Conservation (phyloP, 805 yeast species). For the Pichia kluyveri region DNA sequence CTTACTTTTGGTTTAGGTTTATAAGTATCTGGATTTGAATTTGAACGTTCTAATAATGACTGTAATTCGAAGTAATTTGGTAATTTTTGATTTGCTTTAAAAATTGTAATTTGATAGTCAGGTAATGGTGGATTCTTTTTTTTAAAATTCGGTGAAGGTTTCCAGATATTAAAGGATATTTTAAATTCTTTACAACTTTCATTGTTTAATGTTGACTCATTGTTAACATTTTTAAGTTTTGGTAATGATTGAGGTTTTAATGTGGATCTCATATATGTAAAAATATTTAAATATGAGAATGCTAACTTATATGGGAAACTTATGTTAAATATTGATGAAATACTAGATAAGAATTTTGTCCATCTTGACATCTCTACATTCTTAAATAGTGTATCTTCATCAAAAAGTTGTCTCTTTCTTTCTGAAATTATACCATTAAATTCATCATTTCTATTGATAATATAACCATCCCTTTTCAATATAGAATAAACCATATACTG, state of each 20-base stretch:
- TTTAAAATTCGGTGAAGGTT: slow-evolving; percentile 63
- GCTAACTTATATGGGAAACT: slow-evolving; percentile 8
- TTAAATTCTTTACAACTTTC: slow-evolving; percentile 18
- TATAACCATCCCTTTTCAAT: slow-evolving; percentile 70
- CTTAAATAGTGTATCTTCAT: slow-evolving; percentile 1
- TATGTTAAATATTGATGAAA: slow-evolving; percentile 3
- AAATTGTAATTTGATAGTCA: slow-evolving; percentile 62
- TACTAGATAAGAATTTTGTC: slow-evolving; percentile 2
- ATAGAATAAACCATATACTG: slow-evolving; percentile 61
- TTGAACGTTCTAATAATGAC: slow-evolving; percentile 24
- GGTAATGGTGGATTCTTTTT: slow-evolving; percentile 65
- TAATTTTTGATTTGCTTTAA: slow-evolving; percentile 37
- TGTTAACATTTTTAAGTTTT: neutral
- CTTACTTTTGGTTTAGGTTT: slow-evolving; percentile 3
- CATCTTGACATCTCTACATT: slow-evolving; percentile 7
- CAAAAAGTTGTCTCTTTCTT: neutral
- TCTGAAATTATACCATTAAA: slow-evolving; percentile 3
- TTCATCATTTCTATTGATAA: slow-evolving; percentile 33
- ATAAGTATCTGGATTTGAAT: slow-evolving; percentile 9
- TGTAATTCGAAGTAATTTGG: slow-evolving; percentile 40
- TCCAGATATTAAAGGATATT: slow-evolving; percentile 69
- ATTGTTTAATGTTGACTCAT: neutral
- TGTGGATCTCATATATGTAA: slow-evolving; percentile 12
- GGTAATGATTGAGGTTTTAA: slow-evolving; percentile 7
- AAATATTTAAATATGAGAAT: slow-evolving; percentile 12